Evolutionary conservation across 495 filamentous ascomycete species (phyloP).

Genomic region (Apodospora peruviana): DNA sequence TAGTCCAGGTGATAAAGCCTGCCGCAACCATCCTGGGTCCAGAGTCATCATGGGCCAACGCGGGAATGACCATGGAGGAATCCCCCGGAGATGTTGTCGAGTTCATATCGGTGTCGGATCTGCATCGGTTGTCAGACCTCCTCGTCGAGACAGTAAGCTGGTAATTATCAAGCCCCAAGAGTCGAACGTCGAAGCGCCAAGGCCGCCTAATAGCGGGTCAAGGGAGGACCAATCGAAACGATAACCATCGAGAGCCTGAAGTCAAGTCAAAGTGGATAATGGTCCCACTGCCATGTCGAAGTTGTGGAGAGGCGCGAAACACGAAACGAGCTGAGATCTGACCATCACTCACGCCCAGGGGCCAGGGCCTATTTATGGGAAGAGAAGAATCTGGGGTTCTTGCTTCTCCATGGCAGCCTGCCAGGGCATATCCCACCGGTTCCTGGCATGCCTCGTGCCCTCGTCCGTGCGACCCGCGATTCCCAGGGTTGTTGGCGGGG

Average conservation of each 20-base stretch:
- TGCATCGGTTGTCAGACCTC: background rate
- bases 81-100: conserved; percentile 1
- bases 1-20: conserved; percentile 6
- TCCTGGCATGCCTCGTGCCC: background rate
- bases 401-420: too few relatives aligned
- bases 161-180: background rate
- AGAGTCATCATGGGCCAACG: conserved; percentile 1
- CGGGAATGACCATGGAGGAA: background rate
- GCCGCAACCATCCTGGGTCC: conserved; percentile 12
- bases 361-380: too few relatives aligned
- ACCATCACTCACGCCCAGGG: too few relatives aligned
- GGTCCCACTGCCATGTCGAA: too few relatives aligned
- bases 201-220: background rate
- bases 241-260: too few relatives aligned
- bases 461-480: background rate
- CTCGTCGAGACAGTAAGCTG: background rate
- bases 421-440: too few relatives aligned
- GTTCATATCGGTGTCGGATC: conserved; percentile 4
- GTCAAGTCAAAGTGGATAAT: too few relatives aligned
- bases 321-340: too few relatives aligned
- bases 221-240: background rate
- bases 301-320: too few relatives aligned
- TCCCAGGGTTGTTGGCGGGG: conserved; percentile 2
- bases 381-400: too few relatives aligned
- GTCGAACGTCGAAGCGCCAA: background rate